Conservation (phyloP, 2,329 filamentous ascomycete species). For the Fusarium sp. region DNA sequence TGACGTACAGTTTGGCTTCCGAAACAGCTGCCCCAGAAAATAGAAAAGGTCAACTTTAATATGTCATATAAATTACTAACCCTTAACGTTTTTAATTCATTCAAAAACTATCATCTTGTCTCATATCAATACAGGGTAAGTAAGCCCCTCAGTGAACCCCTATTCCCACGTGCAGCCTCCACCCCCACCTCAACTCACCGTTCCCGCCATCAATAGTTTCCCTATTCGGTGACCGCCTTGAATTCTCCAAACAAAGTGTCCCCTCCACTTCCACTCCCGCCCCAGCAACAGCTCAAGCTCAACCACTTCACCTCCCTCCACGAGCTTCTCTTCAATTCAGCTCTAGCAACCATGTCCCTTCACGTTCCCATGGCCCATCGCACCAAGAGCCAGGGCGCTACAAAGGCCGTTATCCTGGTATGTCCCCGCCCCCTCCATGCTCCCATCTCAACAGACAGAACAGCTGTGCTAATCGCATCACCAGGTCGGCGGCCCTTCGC, state of each 20-base stretch:
- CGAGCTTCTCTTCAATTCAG: constrained; percentile 20
- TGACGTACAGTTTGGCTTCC: background rate
- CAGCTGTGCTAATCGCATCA: constrained; percentile 47
- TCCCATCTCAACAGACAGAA: too few relatives aligned
- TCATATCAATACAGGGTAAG: constrained; percentile 30
- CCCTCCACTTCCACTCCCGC: constrained; percentile 29
- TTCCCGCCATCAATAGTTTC: constrained; percentile 32
- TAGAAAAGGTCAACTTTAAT: background rate
- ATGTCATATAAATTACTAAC: background rate
- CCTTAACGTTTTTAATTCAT: too few relatives aligned
- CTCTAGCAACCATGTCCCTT: constrained; percentile 62
- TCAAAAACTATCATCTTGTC: too few relatives aligned
- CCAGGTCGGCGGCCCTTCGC: constrained; percentile 93
- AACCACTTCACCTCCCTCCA: constrained; percentile 19
- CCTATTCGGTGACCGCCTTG: constrained; percentile 42
- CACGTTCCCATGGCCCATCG: constrained; percentile 67
- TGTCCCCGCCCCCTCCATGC: constrained; percentile 17
- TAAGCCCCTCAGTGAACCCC: constrained; percentile 24
- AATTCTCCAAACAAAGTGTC: constrained; percentile 43
- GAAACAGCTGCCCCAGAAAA: background rate
- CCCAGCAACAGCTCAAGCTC: constrained; percentile 28
- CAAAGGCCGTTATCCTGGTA: constrained; percentile 96
- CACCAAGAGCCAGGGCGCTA: constrained; percentile 70
- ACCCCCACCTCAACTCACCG: constrained; percentile 22
- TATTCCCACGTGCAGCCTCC: constrained; percentile 36